Percentiles rank a stretch among this genome's conserved stretches.
These are phyloP conservation scores for Agaricales sp. DNA, from an alignment of 1,284 basidiomycete genomes.

Conservation along the genomic window DNA sequence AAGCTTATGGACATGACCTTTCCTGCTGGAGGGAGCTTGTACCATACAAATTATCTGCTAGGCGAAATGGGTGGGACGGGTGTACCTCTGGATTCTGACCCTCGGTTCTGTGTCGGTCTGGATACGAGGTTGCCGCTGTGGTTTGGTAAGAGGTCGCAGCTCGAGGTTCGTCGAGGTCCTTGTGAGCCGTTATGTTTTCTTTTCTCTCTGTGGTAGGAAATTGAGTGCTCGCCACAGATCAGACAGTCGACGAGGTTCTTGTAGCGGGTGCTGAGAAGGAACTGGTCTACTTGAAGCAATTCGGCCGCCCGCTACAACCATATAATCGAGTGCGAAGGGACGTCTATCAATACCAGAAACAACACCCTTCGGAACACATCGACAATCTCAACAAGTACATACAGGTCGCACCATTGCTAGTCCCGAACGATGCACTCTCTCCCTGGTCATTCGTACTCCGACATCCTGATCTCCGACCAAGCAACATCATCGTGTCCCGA, in stretches of 20 bases:
- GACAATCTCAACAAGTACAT: neutral
- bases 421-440: neutral
- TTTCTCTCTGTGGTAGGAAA: neutral
- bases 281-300: neutral
- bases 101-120: neutral
- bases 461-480: neutral
- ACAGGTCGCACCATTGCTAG: neutral
- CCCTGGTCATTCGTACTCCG: neutral
- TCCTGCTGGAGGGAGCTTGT: constrained; percentile 42
- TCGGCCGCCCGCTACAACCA: neutral
- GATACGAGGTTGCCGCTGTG: neutral
- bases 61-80: neutral
- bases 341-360: neutral
- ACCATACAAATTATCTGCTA: constrained; percentile 29
- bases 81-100: too few species aligned
- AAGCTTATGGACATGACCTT: constrained; percentile 39
- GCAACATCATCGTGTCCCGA: neutral
- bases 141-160: neutral
- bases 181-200: neutral
- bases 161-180: neutral
- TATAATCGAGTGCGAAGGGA: neutral
- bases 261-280: neutral
- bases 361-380: neutral
- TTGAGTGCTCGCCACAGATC: neutral
- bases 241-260: neutral